Base-by-base conservation (phyloP, 192 early-diverging fungal species). In the Jimgerdemannia flammicorona region DNA sequence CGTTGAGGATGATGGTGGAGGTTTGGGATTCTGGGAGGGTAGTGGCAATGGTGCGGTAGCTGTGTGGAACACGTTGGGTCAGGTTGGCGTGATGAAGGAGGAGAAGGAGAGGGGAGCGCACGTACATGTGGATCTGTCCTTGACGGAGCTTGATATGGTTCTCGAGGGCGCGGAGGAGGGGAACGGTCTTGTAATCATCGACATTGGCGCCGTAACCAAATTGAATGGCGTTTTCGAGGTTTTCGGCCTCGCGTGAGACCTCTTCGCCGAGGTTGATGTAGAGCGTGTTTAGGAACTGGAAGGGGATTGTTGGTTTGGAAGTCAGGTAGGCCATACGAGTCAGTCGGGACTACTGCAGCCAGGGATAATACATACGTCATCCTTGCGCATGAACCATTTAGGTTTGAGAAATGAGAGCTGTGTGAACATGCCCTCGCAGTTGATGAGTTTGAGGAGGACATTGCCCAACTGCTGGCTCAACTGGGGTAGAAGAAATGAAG, bases 41-140 rank as follows among this genome's bases (percentile, higher is more conserved):
- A 9, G 74, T 65, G n/a, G 83, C 75, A 64, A 86, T 70, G 9
- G 74, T 39, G 14, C 81, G 81, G 74, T 86, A 84, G 3, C 85
- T 84, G 40, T 40, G 0, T 29, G 7, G 70, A 9, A 29, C 4
- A 44, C 64, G 71, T 4, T 66, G 17, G 42, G 44, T 29, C 40
- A 1, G 39, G 29, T 3, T 44, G 18, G 3, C 3, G 42, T 18
- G 44, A 11, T 18, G 40, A n/a, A 66, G 17, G 44, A 40, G 66
- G 3, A 7, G 43, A 43, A 14, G 59, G 39, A 29, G 42, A 43
- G 44, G 69, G 9, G 40, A n/a, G 29, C 9, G 39, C 39, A 44
- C 54, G 43, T 79, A 80, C 79, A 80, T 74, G 43, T 20, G 73
- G 18, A 77, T 80, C n/a, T 76, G 70, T 4, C 70, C 65, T 44